phyloP scores from a whole-genome alignment of 129 eudicot species.

The Artemisia annua region DNA sequence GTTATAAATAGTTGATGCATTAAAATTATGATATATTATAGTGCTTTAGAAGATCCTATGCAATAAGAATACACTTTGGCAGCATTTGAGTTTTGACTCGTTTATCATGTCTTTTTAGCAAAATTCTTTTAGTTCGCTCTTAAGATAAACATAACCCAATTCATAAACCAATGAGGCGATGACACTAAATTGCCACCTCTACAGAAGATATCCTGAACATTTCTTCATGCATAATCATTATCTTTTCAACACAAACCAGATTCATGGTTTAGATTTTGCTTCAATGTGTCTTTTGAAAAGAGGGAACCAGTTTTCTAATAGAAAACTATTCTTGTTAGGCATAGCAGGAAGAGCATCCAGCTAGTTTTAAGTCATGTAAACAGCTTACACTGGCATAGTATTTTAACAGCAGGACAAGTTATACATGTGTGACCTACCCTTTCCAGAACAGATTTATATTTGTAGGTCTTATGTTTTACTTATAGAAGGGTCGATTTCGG shows the following conservation, averaged over 20 bases:
- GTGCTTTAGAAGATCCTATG: background rate
- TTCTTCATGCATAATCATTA: background rate
- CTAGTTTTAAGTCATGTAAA: constrained; percentile 1
- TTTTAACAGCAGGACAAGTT: too few species aligned
- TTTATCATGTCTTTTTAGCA: too few species aligned
- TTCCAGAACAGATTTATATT: too few species aligned
- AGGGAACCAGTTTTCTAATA: background rate
- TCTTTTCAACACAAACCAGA: background rate
- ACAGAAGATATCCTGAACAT: background rate
- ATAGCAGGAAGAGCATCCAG: background rate
- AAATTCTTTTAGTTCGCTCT: background rate
- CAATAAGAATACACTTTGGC: background rate
- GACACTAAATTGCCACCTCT: background rate
- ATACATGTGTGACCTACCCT: too few species aligned
- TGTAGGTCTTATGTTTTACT: too few species aligned
- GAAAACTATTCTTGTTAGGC: background rate
- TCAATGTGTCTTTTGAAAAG: background rate
- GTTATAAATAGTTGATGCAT: too few species aligned
- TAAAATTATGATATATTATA: background rate
- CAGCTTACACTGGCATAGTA: background rate
- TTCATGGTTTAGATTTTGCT: constrained; percentile 6
- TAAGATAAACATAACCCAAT: background rate
- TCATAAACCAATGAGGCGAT: background rate
- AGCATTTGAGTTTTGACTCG: background rate
- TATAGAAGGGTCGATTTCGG: too few species aligned